Conservation (phyloP, 2,329 filamentous ascomycete genomes). For the Fusarium oligoseptatum region DNA sequence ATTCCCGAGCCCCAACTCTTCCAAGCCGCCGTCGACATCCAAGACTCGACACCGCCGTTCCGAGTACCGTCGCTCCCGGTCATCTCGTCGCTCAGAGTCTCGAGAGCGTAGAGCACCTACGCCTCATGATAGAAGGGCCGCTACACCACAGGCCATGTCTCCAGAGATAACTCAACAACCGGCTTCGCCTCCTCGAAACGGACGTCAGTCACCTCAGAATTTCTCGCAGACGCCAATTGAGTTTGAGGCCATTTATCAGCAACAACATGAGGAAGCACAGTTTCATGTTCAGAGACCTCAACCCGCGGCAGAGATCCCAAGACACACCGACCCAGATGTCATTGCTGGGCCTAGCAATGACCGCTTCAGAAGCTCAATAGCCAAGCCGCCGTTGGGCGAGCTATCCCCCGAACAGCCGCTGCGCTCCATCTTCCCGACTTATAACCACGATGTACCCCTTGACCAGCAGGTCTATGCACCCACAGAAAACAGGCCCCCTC, state of each 20-base stretch:
- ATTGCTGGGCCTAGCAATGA: constrained; percentile 64
- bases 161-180: constrained; percentile 43
- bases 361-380: constrained; percentile 68
- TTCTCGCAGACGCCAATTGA: constrained; percentile 52
- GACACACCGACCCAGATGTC: constrained; percentile 63
- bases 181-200: constrained; percentile 33
- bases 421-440: constrained; percentile 81
- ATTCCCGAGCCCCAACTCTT: constrained; percentile 64
- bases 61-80: constrained; percentile 45
- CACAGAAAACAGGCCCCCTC: constrained; percentile 72
- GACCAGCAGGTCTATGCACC: constrained; percentile 79
- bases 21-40: constrained; percentile 47
- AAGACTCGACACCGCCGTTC: constrained; percentile 58
- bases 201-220: constrained; percentile 52
- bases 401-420: constrained; percentile 55
- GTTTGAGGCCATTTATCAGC: constrained; percentile 48
- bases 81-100: constrained; percentile 53
- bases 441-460: constrained; percentile 76
- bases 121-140: constrained; percentile 50
- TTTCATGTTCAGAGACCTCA: constrained; percentile 55
- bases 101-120: constrained; percentile 53
- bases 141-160: constrained; percentile 40
- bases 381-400: constrained; percentile 63
- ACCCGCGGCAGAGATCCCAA: constrained; percentile 58
- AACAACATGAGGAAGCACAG: constrained; percentile 42